phyloP scores from a whole-genome alignment of 768 basidiomycete genomes.

The Rhizopogon roseolus region DNA sequence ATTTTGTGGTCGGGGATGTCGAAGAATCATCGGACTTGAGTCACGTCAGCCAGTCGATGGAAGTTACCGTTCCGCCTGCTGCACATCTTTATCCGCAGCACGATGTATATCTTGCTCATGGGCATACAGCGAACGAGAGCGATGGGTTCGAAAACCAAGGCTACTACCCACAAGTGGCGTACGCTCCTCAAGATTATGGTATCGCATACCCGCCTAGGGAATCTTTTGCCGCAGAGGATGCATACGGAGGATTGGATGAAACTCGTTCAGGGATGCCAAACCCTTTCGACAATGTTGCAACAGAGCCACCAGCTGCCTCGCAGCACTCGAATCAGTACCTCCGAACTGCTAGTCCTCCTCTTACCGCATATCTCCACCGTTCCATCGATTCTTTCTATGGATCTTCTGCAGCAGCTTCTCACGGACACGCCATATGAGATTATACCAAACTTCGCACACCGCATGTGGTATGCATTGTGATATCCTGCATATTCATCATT shows the following conservation, averaged over 20 bases:
- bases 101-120: neutral
- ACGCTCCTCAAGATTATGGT: constrained; percentile 16
- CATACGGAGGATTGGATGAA: constrained; percentile 8
- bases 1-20: constrained; percentile 10
- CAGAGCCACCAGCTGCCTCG: constrained; percentile 10
- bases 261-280: constrained; percentile 9
- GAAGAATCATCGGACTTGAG: constrained; percentile 14
- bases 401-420: neutral
- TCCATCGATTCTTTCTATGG: constrained; percentile 27
- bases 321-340: constrained; percentile 10
- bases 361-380: constrained; percentile 7
- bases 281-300: constrained; percentile 6
- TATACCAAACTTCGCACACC: neutral
- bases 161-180: constrained; percentile 17
- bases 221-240: constrained; percentile 16
- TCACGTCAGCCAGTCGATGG: constrained; percentile 19
- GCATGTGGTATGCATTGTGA: neutral
- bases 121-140: constrained; percentile 5
- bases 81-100: constrained; percentile 19
- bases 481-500: neutral
- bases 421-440: neutral
- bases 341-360: constrained; percentile 2
- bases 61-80: constrained; percentile 8
- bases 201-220: constrained; percentile 24
- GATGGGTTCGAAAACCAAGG: constrained; percentile 7